Percentiles rank a stretch among this genome's conserved stretches.
phyloP scores from a whole-genome alignment of 2,329 filamentous ascomycete species.

The Neofusicoccum sp. region DNA sequence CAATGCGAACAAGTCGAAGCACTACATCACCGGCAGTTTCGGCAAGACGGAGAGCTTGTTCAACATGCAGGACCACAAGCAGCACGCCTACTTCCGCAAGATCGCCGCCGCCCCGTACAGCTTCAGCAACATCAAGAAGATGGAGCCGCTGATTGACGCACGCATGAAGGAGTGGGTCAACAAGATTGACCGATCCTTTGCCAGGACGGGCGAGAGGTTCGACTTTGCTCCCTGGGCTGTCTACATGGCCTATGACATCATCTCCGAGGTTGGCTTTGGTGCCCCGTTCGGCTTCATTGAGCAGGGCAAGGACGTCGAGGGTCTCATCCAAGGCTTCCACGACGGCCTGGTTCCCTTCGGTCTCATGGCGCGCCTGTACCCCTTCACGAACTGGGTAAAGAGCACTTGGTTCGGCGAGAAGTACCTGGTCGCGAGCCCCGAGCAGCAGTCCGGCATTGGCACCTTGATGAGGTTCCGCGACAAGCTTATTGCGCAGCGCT shows the following conservation, averaged over 20 bases:
- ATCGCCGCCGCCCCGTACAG: constrained; percentile 56
- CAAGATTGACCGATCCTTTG: constrained; percentile 50
- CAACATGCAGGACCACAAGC: constrained; percentile 55
- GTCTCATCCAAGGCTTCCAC: constrained; percentile 56
- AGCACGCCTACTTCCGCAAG: constrained; percentile 55
- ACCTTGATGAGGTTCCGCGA: constrained; percentile 59
- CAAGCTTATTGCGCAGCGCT: constrained; percentile 49
- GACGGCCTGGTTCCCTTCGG: constrained; percentile 53
- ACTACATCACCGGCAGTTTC: constrained; percentile 60
- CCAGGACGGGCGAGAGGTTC: constrained; percentile 44
- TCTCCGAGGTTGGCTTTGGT: constrained; percentile 57
- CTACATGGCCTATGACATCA: constrained; percentile 58
- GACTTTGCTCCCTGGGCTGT: constrained; percentile 58
- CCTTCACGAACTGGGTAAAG: constrained; percentile 57
- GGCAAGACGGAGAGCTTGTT: constrained; percentile 57
- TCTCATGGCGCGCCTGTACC: constrained; percentile 52
- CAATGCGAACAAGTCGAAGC: constrained; percentile 56
- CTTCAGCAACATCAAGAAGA: constrained; percentile 57
- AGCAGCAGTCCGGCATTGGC: constrained; percentile 55
- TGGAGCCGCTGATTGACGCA: constrained; percentile 56
- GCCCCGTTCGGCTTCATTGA: constrained; percentile 57
- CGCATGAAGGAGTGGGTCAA: constrained; percentile 52
- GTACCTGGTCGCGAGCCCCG: constrained; percentile 53
- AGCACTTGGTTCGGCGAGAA: constrained; percentile 51
- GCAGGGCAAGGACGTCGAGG: constrained; percentile 51